phyloP scores from a whole-genome alignment of 805 yeast species.

The Saturnispora sekii region DNA sequence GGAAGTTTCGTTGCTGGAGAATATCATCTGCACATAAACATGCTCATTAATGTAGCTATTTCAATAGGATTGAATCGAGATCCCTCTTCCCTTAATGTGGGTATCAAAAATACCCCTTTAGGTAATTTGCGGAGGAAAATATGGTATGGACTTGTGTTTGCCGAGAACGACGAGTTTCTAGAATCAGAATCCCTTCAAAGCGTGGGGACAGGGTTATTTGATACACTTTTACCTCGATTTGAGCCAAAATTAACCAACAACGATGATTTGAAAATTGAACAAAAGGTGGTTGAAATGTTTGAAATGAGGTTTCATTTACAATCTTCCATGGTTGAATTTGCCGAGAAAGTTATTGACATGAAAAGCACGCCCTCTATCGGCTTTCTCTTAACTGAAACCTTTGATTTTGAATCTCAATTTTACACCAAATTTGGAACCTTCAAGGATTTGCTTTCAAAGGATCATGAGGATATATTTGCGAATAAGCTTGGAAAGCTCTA shows the following conservation, averaged over 20 bases:
- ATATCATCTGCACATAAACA: constrained; percentile 44
- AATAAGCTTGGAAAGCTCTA: constrained; percentile 19
- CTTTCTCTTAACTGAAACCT: constrained; percentile 28
- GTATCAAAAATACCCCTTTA: constrained; percentile 13
- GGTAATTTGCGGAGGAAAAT: constrained; percentile 47
- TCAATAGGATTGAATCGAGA: constrained; percentile 62
- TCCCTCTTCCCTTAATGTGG: constrained; percentile 40
- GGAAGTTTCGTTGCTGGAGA: constrained; percentile 51
- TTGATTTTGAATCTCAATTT: constrained; percentile 30
- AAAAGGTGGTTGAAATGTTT: constrained; percentile 28
- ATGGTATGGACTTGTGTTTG: constrained; percentile 42
- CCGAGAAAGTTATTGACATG: constrained; percentile 33
- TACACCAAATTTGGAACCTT: constrained; percentile 25
- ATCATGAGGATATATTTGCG: constrained; percentile 12
- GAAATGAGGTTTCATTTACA: constrained; percentile 26
- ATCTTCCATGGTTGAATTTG: constrained; percentile 24
- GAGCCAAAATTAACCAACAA: constrained; percentile 28
- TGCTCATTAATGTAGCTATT: constrained; percentile 56
- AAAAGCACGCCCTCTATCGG: constrained; percentile 29
- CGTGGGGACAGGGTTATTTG: constrained; percentile 33
- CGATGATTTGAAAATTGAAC: constrained; percentile 33
- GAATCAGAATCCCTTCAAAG: constrained; percentile 39
- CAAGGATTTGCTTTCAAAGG: constrained; percentile 21
- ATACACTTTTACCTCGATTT: constrained; percentile 41
- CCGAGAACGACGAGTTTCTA: constrained; percentile 37